Base-by-base conservation (phyloP, 1,284 basidiomycete species). In the Malassezia furfur region DNA sequence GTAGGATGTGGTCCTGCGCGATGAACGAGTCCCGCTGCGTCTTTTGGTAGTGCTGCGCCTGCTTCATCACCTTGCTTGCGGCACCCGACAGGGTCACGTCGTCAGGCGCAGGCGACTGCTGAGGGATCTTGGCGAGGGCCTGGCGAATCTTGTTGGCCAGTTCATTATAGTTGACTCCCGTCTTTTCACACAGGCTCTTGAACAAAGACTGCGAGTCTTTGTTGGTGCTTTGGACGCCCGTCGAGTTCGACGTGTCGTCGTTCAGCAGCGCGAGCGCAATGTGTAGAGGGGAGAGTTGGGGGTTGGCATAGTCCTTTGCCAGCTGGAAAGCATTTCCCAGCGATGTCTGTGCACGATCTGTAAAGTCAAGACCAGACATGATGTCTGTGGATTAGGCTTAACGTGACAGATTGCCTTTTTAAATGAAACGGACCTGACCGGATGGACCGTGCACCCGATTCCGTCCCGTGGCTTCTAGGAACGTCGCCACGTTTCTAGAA, bases 21-120 rank as follows among this genome's bases (percentile, higher is more conserved):
- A 96, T 86, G 76, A 86, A 96, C 6, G 86, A 84, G 76, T 96
- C 93, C 73, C 89, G 86, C 66, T 81, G 78, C 2, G 56, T 59
- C 48, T 54, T 66, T 57, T 67, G 69, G 32, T 66, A 61, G 17
- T 56, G 59, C 35, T 72, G 66, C 15, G 72, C 72, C 41, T 64
- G 57, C 48, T 63, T 66, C 34, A 74, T 50, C 14, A 73, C 56
- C 59, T 73, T 74, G 54, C 54, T 56, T 1, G 66, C 56, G 0
- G 63, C 60, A 14, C 53, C 57, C 12, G 64, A 63, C 35, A 74
- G 59, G 46, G 57, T 60, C 34, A 73, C 59, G 22, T 73, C 67
- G 44, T 73, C 71, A 0, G 70, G 70, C 10, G 65, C 60, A 30
- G 70, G 70, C 5, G 62, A 54, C 40, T 73, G 70, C 35, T 66